These are phyloP conservation scores for Delphinella strobiligena DNA, from an alignment of 2,329 filamentous ascomycete species.

Conservation along the genomic window DNA sequence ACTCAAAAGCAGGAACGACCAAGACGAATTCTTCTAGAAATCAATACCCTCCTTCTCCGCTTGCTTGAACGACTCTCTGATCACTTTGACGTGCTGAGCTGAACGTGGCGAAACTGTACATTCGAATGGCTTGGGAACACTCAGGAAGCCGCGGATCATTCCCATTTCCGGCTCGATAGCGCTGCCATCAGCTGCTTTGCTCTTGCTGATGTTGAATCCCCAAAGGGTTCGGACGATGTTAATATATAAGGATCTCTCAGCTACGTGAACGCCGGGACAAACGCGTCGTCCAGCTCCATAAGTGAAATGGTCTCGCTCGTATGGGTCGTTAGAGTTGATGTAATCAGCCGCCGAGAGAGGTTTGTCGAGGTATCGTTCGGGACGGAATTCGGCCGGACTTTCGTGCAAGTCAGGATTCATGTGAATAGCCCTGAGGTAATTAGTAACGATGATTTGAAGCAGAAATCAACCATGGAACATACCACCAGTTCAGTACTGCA, in stretches of 20 bases:
- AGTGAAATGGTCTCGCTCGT: constrained; percentile 23
- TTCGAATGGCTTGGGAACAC: constrained; percentile 20
- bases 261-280: constrained; percentile 25
- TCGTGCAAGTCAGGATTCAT: constrained; percentile 17
- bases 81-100: constrained; percentile 4
- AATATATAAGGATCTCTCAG: constrained; percentile 24
- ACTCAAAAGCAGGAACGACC: too few relatives aligned
- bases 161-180: constrained; percentile 16
- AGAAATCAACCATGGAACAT: too few relatives aligned
- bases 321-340: constrained; percentile 19
- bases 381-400: constrained; percentile 21
- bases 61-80: too few relatives aligned
- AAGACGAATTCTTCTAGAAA: too few relatives aligned
- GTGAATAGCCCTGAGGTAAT: too few relatives aligned
- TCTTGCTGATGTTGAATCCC: constrained; percentile 23
- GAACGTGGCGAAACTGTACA: constrained; percentile 19
- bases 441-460: too few relatives aligned
- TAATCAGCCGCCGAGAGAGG: constrained; percentile 20
- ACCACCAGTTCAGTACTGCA: constrained; percentile 20
- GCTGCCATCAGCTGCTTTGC: constrained; percentile 16
- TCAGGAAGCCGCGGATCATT: constrained; percentile 21
- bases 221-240: constrained; percentile 23
- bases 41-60: too few relatives aligned
- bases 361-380: constrained; percentile 10
- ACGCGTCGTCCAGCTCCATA: constrained; percentile 24